A percentile compares a stretch with the other conserved stretches of the same genome.
These are phyloP conservation scores for Boletus semigastroideus DNA, from an alignment of 1,284 basidiomycete genomes.

Conservation along the genomic window DNA sequence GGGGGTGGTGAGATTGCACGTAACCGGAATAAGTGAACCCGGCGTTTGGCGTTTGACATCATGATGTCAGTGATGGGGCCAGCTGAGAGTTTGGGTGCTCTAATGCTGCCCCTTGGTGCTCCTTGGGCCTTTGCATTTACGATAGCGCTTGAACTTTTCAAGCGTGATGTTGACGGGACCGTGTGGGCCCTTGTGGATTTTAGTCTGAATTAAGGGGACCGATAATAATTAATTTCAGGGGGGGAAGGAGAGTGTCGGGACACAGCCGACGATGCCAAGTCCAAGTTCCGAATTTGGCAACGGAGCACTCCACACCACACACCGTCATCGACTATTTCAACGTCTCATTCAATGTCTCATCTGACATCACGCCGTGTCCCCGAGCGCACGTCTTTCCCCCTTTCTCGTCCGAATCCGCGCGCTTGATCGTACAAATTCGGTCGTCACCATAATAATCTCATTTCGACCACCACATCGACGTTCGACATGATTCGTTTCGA, in stretches of 20 bases:
- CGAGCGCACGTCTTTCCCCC: not conserved
- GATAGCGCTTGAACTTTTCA: not conserved
- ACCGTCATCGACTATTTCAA: conserved; percentile 34
- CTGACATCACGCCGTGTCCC: conserved; percentile 13
- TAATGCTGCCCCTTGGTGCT: not conserved
- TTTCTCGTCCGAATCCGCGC: not conserved
- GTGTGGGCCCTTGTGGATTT: not conserved
- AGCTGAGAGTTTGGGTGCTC: not conserved
- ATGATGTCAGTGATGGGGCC: not conserved
- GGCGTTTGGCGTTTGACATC: not conserved
- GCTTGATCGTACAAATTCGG: no score
- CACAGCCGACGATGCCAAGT: conserved; percentile 22
- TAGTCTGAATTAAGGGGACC: not conserved
- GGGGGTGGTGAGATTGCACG: not conserved
- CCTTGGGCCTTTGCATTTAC: not conserved
- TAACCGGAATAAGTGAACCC: not conserved
- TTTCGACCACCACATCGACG: not conserved
- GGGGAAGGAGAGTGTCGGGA: not conserved
- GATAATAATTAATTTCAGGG: conserved; percentile 1
- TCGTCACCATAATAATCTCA: no score
- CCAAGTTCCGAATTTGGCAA: conserved; percentile 26
- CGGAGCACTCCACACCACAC: conserved; percentile 17
- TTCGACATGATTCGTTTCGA: conserved; percentile 69
- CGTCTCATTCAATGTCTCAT: conserved; percentile 13
- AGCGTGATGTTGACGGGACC: not conserved